A percentile compares a stretch with the other conserved stretches of the same genome.
phyloP scores from a whole-genome alignment of 2,329 filamentous ascomycete species.

The Epichloe typhina region DNA sequence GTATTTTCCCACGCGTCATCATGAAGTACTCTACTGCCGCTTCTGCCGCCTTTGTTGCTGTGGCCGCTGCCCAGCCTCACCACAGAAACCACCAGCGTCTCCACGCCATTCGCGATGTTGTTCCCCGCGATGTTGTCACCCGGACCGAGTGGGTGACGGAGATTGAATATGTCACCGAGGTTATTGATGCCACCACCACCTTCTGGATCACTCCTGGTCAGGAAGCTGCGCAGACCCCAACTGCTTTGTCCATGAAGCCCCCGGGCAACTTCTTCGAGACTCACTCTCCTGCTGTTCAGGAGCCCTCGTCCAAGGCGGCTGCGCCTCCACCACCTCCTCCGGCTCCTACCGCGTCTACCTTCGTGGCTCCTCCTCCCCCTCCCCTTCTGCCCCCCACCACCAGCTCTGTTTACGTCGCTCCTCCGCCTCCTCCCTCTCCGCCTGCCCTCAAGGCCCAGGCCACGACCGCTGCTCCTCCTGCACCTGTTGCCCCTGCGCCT shows the following conservation, averaged over 20 bases:
- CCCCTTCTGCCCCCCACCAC: constrained; percentile 5
- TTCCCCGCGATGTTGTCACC: constrained; percentile 29
- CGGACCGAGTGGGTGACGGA: constrained; percentile 39
- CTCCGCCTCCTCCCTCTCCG: constrained; percentile 5
- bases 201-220: constrained; percentile 26
- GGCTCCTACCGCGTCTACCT: constrained; percentile 8
- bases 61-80: constrained; percentile 38
- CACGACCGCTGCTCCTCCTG: constrained; percentile 7
- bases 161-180: constrained; percentile 31
- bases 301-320: neutral
- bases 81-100: constrained; percentile 24
- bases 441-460: constrained; percentile 3
- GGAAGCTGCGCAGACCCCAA: constrained; percentile 11
- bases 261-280: constrained; percentile 20
- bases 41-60: constrained; percentile 22
- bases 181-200: constrained; percentile 36
- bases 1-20: neutral
- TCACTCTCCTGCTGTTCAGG: neutral
- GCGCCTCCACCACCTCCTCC: constrained; percentile 5
- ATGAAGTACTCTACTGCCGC: constrained; percentile 29
- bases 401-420: constrained; percentile 7
- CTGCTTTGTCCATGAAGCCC: constrained; percentile 10
- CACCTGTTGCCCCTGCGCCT: constrained; percentile 8
- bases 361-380: constrained; percentile 8
- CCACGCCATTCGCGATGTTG: constrained; percentile 11